These are phyloP conservation scores for Carex cristatella DNA, from an alignment of 176 grass and related monocot species.

Conservation along the genomic window DNA sequence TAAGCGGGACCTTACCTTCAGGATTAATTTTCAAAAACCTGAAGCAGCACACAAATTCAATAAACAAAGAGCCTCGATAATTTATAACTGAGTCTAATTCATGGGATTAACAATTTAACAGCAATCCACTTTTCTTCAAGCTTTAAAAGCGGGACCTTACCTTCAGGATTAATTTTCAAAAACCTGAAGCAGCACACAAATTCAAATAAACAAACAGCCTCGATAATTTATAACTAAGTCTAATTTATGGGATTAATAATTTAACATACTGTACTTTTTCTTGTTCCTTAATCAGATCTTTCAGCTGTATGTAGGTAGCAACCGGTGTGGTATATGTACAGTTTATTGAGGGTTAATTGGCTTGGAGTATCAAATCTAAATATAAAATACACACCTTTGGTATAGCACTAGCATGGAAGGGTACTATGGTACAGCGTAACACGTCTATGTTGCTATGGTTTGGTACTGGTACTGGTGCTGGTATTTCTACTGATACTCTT, in stretches of 20 bases:
- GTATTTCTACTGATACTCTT: background rate
- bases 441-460: background rate
- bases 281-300: background rate
- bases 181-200: conserved; percentile 40
- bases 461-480: background rate
- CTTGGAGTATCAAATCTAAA: background rate
- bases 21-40: conserved; percentile 85
- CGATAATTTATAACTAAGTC: background rate
- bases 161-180: conserved; percentile 74
- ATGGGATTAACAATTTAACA: background rate
- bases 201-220: background rate
- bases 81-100: background rate
- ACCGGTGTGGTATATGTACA: background rate
- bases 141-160: conserved; percentile 79
- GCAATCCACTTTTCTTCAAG: conserved; percentile 74
- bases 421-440: background rate
- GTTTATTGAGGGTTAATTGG: background rate
- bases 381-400: background rate
- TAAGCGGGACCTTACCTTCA: conserved; percentile 76
- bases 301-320: background rate
- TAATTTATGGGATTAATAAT: background rate
- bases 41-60: background rate
- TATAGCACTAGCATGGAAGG: background rate
- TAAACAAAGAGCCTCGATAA: background rate
- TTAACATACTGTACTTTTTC: background rate